phyloP scores from a whole-genome alignment of 352 stramenopile species.

The Pythium volutum region DNA sequence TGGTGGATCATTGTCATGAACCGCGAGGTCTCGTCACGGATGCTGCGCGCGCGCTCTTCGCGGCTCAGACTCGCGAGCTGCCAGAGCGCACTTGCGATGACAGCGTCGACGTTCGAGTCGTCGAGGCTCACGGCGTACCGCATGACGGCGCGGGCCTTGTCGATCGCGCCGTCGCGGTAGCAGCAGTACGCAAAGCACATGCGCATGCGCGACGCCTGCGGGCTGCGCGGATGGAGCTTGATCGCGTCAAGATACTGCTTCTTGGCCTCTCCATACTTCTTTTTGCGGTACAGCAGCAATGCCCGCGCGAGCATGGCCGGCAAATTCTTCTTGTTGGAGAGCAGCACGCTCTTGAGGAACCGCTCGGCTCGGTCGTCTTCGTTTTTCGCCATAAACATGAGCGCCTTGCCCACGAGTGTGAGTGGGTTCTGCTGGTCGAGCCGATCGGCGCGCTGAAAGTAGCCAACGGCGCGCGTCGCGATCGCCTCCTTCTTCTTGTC shows the following conservation, averaged over 20 bases:
- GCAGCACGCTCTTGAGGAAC: constrained; percentile 91
- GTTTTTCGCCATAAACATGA: constrained; percentile 93
- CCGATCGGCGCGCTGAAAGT: constrained; percentile 84
- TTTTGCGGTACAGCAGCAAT: constrained; percentile 84
- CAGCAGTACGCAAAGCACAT: constrained; percentile 97
- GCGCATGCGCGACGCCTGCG: constrained; percentile 88
- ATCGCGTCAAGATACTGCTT: constrained; percentile 94
- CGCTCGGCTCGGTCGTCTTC: constrained; percentile 89
- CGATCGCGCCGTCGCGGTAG: constrained; percentile 91
- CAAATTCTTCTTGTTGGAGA: constrained; percentile 86
- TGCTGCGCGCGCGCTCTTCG: constrained; percentile 70
- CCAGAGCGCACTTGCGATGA: constrained; percentile 93
- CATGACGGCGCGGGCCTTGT: constrained; percentile 85
- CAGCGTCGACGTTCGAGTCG: constrained; percentile 92
- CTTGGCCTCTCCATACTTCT: constrained; percentile 89
- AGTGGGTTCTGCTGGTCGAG: constrained; percentile 89
- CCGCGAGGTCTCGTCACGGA: constrained; percentile 84
- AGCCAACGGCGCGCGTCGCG: constrained; percentile 74
- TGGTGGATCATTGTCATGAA: constrained; percentile 92
- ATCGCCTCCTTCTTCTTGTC: constrained; percentile 84
- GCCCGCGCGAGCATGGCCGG: constrained; percentile 84
- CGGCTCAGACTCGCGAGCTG: constrained; percentile 81
- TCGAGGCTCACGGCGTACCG: constrained; percentile 80
- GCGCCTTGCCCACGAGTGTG: constrained; percentile 89
- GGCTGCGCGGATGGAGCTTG: constrained; percentile 88